Evolutionary conservation across 116 monocot species (phyloP).

Genomic region (Zostera marina): DNA sequence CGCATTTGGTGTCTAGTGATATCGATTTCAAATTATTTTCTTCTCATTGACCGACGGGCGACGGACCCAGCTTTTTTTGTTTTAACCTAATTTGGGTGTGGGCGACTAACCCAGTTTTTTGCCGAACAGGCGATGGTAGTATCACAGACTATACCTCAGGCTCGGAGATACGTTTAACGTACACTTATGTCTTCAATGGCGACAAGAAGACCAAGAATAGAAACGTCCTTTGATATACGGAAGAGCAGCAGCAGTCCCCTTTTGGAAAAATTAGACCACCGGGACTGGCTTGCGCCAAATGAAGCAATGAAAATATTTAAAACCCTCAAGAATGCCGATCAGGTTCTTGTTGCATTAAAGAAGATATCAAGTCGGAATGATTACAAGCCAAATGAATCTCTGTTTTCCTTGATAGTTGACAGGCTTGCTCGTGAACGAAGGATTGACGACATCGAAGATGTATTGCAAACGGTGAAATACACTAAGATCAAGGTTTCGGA

Average conservation of each 20-base stretch:
- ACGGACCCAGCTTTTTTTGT: too few species aligned
- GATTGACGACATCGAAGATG: constrained; percentile 29
- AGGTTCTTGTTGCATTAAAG: constrained; percentile 25
- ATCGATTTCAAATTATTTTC: too few species aligned
- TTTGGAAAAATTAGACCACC: constrained; percentile 29
- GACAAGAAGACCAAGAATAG: too few species aligned
- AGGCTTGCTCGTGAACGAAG: constrained; percentile 34
- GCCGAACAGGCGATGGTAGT: neutral
- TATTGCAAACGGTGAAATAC: constrained; percentile 34
- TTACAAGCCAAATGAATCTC: constrained; percentile 63
- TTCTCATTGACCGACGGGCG: too few species aligned
- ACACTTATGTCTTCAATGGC: constrained; percentile 4
- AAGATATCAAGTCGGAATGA: constrained; percentile 42
- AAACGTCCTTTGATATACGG: neutral
- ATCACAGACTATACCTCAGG: neutral
- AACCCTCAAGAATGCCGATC: constrained; percentile 32
- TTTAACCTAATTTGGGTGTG: too few species aligned
- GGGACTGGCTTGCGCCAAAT: constrained; percentile 82
- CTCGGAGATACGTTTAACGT: neutral
- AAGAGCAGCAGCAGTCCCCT: neutral
- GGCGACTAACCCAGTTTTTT: too few species aligned
- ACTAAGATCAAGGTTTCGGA: constrained; percentile 59
- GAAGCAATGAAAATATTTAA: constrained; percentile 62
- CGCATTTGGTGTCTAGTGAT: too few species aligned
- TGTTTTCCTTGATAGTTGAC: constrained; percentile 46